Conservation (phyloP, 805 yeast species). For the Diddensiella santjacobensis region DNA sequence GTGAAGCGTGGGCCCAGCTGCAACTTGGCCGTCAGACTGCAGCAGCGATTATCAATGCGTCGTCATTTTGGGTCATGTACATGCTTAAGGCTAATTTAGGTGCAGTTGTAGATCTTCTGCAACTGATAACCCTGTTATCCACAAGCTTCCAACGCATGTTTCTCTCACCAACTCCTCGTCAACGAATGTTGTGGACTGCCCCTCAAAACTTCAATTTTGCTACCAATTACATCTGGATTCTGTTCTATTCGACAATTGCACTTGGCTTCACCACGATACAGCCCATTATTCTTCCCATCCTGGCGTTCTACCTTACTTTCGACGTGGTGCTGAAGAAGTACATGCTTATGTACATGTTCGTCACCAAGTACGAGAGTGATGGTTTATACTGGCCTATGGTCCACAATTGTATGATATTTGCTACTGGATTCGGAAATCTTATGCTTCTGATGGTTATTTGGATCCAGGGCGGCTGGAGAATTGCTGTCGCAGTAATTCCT, state of each 20-base stretch:
- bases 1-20: constrained; percentile 28
- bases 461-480: constrained; percentile 35
- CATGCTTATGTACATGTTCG: constrained; percentile 33
- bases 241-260: constrained; percentile 36
- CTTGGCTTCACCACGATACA: constrained; percentile 37
- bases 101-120: constrained; percentile 31
- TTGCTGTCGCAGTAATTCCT: constrained; percentile 33
- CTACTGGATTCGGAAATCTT: constrained; percentile 35
- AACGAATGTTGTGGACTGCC: constrained; percentile 28
- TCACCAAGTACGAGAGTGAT: constrained; percentile 37
- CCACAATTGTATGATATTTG: constrained; percentile 33
- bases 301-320: constrained; percentile 30
- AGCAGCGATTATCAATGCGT: constrained; percentile 35
- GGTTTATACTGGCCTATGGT: constrained; percentile 38
- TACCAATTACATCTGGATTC: constrained; percentile 30
- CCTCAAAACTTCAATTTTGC: constrained; percentile 37
- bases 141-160: constrained; percentile 26
- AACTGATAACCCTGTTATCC: constrained; percentile 26
- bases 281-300: constrained; percentile 35
- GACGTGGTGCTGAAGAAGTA: constrained; percentile 35
- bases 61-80: constrained; percentile 42
- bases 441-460: constrained; percentile 36
- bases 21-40: constrained; percentile 33
- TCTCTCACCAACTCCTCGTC: constrained; percentile 34
- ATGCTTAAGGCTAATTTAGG: constrained; percentile 33